Conservation (phyloP, 305 asterid species). For the Fraxinus baroniana region DNA sequence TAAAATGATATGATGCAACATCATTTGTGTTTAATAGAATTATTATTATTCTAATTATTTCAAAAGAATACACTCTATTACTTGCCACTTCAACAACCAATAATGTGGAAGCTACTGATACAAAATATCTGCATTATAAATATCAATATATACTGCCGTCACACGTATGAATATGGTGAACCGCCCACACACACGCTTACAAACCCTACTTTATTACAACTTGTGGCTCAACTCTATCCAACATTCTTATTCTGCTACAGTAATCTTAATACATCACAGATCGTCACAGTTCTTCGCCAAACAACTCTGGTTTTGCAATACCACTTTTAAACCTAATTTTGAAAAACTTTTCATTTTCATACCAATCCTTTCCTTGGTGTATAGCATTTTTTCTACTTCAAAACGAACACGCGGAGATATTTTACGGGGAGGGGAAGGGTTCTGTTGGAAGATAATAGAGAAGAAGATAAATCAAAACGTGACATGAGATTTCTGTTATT, state of each 20-base stretch:
- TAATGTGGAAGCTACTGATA: background rate
- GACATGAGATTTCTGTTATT: background rate
- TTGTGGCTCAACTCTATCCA: conserved; percentile 15
- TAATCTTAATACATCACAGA: background rate
- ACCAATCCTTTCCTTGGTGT: too few species aligned
- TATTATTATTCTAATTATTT: too few species aligned
- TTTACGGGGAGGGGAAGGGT: too few species aligned
- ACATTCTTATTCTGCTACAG: conserved; percentile 1
- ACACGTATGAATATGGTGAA: background rate
- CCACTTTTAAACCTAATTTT: too few species aligned
- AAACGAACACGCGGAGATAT: too few species aligned
- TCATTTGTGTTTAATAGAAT: too few species aligned
- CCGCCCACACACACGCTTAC: background rate
- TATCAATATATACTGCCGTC: background rate
- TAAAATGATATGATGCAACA: too few species aligned
- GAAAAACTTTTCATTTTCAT: too few species aligned
- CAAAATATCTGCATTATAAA: background rate
- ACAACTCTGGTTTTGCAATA: conserved; percentile 25
- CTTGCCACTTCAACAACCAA: background rate
- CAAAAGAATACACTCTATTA: too few species aligned
- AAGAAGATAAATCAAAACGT: background rate
- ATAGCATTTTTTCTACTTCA: too few species aligned
- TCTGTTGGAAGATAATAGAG: background rate
- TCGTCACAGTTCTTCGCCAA: conserved; percentile 23
- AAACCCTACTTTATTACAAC: background rate